Conservation (phyloP, 768 basidiomycete species). For the Glaciozyma martinii region DNA sequence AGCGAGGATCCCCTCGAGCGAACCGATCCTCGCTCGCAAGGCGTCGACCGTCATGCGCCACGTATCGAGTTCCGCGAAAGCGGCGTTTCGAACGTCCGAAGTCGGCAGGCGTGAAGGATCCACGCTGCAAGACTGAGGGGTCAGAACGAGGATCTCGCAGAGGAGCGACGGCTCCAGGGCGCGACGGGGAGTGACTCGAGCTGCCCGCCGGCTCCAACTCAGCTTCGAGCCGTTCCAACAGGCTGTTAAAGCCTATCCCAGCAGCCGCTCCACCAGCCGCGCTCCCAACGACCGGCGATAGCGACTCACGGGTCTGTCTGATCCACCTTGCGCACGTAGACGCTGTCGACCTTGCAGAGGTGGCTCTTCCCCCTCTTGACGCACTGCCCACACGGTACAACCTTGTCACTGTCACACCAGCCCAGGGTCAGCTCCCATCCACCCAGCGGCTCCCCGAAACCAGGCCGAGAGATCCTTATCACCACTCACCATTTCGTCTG, state of each 20-base stretch:
- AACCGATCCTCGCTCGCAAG: background rate
- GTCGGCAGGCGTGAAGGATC: background rate
- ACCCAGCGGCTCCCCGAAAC: too few relatives aligned
- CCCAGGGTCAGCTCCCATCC: too few relatives aligned
- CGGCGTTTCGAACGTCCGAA: background rate
- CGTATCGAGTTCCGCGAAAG: background rate
- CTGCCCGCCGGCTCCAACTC: too few relatives aligned
- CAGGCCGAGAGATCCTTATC: too few relatives aligned
- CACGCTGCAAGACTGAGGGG: background rate
- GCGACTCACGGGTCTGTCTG: too few relatives aligned
- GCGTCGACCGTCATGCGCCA: background rate
- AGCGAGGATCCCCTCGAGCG: background rate
- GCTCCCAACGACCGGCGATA: background rate
- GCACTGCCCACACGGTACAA: background rate
- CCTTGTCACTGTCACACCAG: constrained; percentile 1
- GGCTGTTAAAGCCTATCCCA: too few relatives aligned
- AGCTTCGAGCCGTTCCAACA: too few relatives aligned
- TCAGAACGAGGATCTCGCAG: background rate
- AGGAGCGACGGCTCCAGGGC: too few relatives aligned
- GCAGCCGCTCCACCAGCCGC: background rate
- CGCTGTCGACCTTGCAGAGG: background rate
- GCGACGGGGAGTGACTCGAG: too few relatives aligned
- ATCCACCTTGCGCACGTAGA: background rate
- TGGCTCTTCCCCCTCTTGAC: background rate
- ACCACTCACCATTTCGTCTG: too few relatives aligned